A percentile compares a stretch with the other conserved stretches of the same genome.
phyloP scores from a whole-genome alignment of 2,329 filamentous ascomycete genomes.

The Blumeria hordei region DNA sequence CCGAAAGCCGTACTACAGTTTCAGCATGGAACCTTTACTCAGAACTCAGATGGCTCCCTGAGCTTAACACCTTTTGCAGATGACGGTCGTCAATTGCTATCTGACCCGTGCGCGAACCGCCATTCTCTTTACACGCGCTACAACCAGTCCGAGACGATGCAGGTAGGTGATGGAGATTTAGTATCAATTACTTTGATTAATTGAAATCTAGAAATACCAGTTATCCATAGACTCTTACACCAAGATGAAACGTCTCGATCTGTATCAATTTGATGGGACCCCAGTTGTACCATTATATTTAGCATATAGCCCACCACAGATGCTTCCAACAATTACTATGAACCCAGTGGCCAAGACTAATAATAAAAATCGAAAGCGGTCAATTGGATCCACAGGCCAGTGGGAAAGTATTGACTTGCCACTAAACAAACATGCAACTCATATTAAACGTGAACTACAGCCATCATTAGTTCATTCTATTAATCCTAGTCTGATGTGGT shows the following conservation, averaged over 20 bases:
- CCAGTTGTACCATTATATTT: conserved; percentile 46
- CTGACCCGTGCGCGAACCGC: conserved; percentile 32
- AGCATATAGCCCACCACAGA: conserved; percentile 34
- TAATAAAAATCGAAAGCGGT: conserved; percentile 17
- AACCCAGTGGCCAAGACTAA: conserved; percentile 24
- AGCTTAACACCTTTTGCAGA: conserved; percentile 33
- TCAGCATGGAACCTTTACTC: conserved; percentile 41
- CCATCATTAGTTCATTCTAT: conserved; percentile 7
- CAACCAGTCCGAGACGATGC: conserved; percentile 36
- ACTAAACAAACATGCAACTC: conserved; percentile 13
- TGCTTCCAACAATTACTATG: conserved; percentile 44
- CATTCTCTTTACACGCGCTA: conserved; percentile 37
- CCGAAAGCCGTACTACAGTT: conserved; percentile 44
- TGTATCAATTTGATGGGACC: conserved; percentile 37
- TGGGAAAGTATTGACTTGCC: conserved; percentile 16
- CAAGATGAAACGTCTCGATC: conserved; percentile 35
- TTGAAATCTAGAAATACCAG: conserved; percentile 15
- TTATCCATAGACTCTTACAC: conserved; percentile 32
- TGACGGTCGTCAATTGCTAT: conserved; percentile 43
- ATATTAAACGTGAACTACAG: conserved; percentile 11
- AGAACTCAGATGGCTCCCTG: conserved; percentile 32
- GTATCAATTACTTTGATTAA: conserved; percentile 1
- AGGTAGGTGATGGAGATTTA: conserved; percentile 20
- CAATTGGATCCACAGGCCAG: conserved; percentile 11
- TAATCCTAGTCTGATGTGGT: conserved; percentile 14